phyloP scores from a whole-genome alignment of 164 flowering plant genomes.

The Tetrastigma voinierianum region DNA sequence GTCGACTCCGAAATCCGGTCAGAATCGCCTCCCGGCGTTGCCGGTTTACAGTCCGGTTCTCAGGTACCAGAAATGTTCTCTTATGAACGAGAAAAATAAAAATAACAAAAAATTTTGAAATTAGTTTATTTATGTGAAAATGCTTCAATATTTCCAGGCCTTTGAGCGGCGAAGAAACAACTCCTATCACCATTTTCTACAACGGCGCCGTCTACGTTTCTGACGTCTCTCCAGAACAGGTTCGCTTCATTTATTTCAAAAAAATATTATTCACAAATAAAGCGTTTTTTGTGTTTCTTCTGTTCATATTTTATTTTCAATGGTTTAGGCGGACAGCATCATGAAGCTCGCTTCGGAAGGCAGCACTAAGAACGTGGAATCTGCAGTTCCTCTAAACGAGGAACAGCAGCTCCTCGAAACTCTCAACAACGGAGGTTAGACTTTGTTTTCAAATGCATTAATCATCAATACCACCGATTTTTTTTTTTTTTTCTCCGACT shows the following conservation, averaged over 20 bases:
- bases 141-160: conserved; percentile 12
- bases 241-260: conserved; percentile 5
- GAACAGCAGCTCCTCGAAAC: no score
- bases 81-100: no score
- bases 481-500: no score
- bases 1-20: conserved; percentile 26
- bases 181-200: conserved; percentile 65
- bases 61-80: no score
- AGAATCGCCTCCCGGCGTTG: conserved; percentile 10
- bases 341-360: no score
- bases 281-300: no score
- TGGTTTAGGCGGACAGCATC: conserved; percentile 51
- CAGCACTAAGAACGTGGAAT: no score
- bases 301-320: not conserved
- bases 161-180: conserved; percentile 7
- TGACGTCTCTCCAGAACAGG: conserved; percentile 41
- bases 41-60: conserved; percentile 19
- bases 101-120: not conserved
- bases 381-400: no score
- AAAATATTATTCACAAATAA: not conserved
- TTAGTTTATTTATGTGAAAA: not conserved
- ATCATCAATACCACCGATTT: no score
- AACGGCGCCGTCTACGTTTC: conserved; percentile 54
- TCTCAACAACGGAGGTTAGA: no score
- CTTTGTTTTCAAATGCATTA: not conserved